Evolutionary conservation across 2,329 filamentous ascomycete genomes (phyloP), one percentile per base, ranked within the genome.

Genomic region (Sclerotinia sclerotiorum): DNA sequence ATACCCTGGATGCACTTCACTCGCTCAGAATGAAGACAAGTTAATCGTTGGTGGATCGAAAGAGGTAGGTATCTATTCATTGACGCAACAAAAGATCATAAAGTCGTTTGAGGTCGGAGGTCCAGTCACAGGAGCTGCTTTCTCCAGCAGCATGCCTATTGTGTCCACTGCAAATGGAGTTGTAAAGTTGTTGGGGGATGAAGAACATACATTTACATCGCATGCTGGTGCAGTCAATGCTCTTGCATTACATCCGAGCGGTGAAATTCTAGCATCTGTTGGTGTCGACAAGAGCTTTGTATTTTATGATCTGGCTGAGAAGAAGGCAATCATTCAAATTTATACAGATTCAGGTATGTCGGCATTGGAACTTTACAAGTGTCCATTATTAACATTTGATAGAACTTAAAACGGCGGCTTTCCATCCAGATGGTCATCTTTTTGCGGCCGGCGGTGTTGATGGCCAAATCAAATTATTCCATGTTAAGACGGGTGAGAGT

Each of bases 361-460:
- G 29, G 44, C 49, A 24, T 52, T 69, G 56, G 49, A 6, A 29
- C 5, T 17, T 27, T 17, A 42, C 19, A 32, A 24, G 24, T 10
- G 29, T 2, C 11, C 35, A 21, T 51, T 27, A n/a, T 44, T 68
- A 35, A 68, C 52, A 32, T 15, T 11, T 29, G 21, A 44, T 57
- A 78, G 77, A 76, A 72, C 72, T 78, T 21, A 91, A 90, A 1
- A 87, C 89, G 63, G 91, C 89, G 72, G 87, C 90, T 46, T 98
- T 99, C 84, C 95, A 99, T 78, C 95, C 96, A 8, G 95, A 99
- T 77, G 95, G 95, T n/a, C 92, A 97, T 77, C 85, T 99, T 7
- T 88, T 98, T 74, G 94, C 93, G 51, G 91, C 90, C 3, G 95
- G 94, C 71, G 91, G 90, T n/a, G 82, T 82, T 13, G 85, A 90